phyloP scores from a whole-genome alignment of 2,329 filamentous ascomycete species.

The Neopestalotiopsis rosae region DNA sequence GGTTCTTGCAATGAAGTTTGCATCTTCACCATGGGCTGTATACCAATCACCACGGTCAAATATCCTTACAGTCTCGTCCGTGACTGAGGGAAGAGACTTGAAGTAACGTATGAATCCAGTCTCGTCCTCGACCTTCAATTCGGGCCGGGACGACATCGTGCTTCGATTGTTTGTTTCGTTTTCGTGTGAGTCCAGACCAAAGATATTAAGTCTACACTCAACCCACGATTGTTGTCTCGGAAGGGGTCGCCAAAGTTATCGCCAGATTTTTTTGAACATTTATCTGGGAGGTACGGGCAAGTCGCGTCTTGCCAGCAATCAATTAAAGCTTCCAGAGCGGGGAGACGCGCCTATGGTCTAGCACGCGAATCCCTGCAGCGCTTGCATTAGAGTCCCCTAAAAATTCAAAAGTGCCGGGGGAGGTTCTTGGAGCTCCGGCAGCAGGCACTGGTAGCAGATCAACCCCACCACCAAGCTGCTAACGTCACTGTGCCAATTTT shows the following conservation, averaged over 20 bases:
- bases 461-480: constrained; percentile 16
- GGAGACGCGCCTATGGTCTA: constrained; percentile 9
- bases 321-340: constrained; percentile 13
- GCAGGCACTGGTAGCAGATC: neutral
- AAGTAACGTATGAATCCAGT: constrained; percentile 96
- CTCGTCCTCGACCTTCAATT: constrained; percentile 86
- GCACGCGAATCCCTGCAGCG: constrained; percentile 16
- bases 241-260: neutral
- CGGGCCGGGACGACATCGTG: constrained; percentile 59
- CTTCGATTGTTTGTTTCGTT: neutral
- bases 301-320: constrained; percentile 5
- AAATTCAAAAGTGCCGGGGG: constrained; percentile 16
- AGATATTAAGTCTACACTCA: neutral
- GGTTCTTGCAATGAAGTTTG: constrained; percentile 80
- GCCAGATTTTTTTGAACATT: neutral
- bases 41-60: constrained; percentile 97
- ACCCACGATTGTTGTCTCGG: neutral
- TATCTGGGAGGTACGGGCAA: neutral
- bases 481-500: constrained; percentile 8
- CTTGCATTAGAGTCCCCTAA: constrained; percentile 30
- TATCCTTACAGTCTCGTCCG: constrained; percentile 80
- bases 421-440: neutral
- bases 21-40: constrained; percentile 88
- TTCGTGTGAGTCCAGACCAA: neutral
- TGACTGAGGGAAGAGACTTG: constrained; percentile 77